A percentile compares a stretch with the other conserved stretches of the same genome.
Evolutionary conservation across 805 yeast genomes (phyloP).

Genomic region (Metschnikowia continentalis): DNA sequence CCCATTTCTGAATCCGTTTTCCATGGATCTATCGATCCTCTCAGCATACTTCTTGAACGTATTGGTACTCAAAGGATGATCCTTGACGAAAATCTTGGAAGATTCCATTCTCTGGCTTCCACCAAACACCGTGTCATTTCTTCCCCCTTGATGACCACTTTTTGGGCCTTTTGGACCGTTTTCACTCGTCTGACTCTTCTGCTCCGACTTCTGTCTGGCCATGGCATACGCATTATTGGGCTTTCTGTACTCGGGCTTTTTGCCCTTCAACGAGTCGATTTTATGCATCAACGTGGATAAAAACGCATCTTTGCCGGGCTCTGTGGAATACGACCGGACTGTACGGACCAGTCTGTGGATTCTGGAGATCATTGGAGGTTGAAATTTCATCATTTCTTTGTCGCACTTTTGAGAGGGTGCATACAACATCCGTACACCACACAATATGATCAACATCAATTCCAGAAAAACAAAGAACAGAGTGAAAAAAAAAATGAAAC

Average conservation of each 20-base stretch:
- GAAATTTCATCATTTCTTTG: background rate
- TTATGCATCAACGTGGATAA: constrained; percentile 36
- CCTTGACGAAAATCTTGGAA: constrained; percentile 10
- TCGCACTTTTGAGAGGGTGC: background rate
- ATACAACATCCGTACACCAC: background rate
- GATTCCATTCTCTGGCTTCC: background rate
- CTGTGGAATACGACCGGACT: constrained; percentile 11
- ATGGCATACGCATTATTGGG: background rate
- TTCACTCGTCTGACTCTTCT: too few relatives aligned
- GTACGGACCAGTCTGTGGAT: constrained; percentile 7
- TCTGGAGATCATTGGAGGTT: constrained; percentile 11
- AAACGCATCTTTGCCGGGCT: constrained; percentile 15
- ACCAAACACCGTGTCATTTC: too few relatives aligned
- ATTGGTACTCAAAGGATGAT: constrained; percentile 19
- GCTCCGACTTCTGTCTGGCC: background rate
- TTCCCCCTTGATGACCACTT: too few relatives aligned
- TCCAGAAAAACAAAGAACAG: too few relatives aligned
- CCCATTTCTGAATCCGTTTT: background rate
- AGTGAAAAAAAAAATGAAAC: too few relatives aligned
- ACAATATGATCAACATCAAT: too few relatives aligned
- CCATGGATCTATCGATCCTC: background rate
- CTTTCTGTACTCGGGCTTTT: constrained; percentile 3
- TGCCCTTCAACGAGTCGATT: constrained; percentile 30
- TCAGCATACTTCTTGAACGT: constrained; percentile 12
- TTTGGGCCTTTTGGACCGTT: too few relatives aligned